Evolutionary conservation across 257 asterid species (phyloP), one percentile per base, ranked within the genome.

Genomic region (Vinca minor): DNA sequence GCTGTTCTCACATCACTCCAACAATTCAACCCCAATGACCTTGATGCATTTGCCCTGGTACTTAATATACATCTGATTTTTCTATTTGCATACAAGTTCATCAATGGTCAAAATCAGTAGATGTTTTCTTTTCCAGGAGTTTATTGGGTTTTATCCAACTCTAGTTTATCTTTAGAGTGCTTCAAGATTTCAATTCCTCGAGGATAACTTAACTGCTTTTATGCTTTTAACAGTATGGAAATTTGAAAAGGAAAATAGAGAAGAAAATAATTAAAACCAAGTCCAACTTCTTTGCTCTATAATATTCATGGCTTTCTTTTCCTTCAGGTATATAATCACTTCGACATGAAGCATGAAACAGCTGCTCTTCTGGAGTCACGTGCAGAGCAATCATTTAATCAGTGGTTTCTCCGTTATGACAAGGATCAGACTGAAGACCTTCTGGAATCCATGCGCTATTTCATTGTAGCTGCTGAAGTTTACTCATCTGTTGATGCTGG

Each of bases 401-500:
- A 75, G 66, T 92, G 98, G 96, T 85, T 84, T 64, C 74, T 67
- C 34, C 86, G 85, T 18, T 72, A 87, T 32, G 93, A 92, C 87
- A 85, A 59, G 73, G 95, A 92, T 74, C 96, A 85, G 69, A 85
- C 86, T 0, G 93, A 80, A 65, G 98, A 92, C 63, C 96, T 92
- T 69, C 91, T 92, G 29, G 90, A 83, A 55, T 81, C 98, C 69
- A 89, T 93, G 97, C 79, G 88, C 38, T 82, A 82, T 72, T 89
- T 67, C 84, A 87, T 89, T 9, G 95, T 87, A 65, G 98, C 98
- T 59, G 98, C 98, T 8, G 89, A 84, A 78, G 96, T 83, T 64
- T 82, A 93, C 87, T 93, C 98, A 35, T 89, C 97, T 49, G 79
- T 93, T 49, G 98, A 93, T 63, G 97, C 98, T 18, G 98, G 98